Evolutionary conservation across 176 grass and related monocot species (phyloP), one percentile per base, ranked within the genome.

Genomic region (Juncus inflexus): DNA sequence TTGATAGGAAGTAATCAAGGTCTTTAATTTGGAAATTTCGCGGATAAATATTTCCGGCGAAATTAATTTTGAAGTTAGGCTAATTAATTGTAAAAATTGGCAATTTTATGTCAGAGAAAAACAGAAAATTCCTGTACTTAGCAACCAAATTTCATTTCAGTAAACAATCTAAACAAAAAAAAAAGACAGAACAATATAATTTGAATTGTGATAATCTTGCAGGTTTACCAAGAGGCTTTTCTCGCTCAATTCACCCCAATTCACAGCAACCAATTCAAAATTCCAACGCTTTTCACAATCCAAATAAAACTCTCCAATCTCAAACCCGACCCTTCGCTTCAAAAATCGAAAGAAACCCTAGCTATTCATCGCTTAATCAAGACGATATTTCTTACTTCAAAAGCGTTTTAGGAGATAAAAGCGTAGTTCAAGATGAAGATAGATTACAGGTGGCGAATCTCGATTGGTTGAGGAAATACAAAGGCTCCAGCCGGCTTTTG

Each of bases 381-480:
- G 72, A 88, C 60, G 91, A 96, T 40, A 64, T 96, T 58, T 76
- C 75, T 51, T 86, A 81, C 70, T 96, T 90, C 79, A 90, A 85
- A 81, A 90, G 76, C 16, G 54, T 90, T 39, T 77, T 96, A 73
- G 91, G 79, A 37, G 91, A 86, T 5, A 96, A 62, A 72, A 50
- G 74, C 78, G 84, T 96, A 67, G 67, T 96, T 83, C 81, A 90
- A 75, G 91, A 90, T 67, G 35, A 87, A 74, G 91, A 96, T 63
- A 87, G 84, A 66, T 37, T 96, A 6, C 78, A 78, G 55, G 81
- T 84, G 76, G 84, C 87, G 74, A 96, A 96, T 45, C 63, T 77
- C 38, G 91, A 96, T 59, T 96, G 91, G 91, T 83, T 90, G 84
- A 70, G 84, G 19, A 96, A 88, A 76, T 96, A 96, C 65, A 87